Percentiles rank a stretch among this genome's conserved stretches.
Conservation (phyloP, 768 basidiomycete species). For the Leucocoprinus leucothites region DNA sequence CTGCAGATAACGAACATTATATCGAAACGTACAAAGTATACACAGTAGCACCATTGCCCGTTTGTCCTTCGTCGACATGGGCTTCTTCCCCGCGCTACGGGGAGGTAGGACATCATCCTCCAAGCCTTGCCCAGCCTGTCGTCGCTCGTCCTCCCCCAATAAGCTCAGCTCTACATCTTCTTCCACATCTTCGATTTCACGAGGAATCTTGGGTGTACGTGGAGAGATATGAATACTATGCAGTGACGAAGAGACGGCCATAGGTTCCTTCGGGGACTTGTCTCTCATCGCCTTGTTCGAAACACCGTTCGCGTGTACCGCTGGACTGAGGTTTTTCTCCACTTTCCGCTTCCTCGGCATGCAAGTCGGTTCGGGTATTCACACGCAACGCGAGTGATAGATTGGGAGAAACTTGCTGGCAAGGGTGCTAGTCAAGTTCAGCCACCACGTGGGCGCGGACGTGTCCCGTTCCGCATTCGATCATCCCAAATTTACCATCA, state of each 20-base stretch:
- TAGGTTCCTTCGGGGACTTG: conserved; percentile 35
- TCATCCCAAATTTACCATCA: not conserved
- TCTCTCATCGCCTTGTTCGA: conserved; percentile 38
- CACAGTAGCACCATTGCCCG: conserved; percentile 81
- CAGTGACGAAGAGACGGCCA: conserved; percentile 56
- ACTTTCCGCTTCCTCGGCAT: conserved; percentile 9
- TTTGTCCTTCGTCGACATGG: conserved; percentile 74
- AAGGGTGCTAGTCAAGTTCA: conserved; percentile 3
- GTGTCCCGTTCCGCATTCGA: not conserved
- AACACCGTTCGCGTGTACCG: conserved; percentile 1
- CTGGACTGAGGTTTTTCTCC: conserved; percentile 3
- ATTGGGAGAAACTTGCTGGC: not conserved
- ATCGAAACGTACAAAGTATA: conserved; percentile 69
- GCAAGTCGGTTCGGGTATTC: not conserved
- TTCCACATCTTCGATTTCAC: conserved; percentile 31
- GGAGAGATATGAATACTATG: conserved; percentile 58
- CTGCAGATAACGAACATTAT: conserved; percentile 4
- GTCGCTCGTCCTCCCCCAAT: conserved; percentile 54
- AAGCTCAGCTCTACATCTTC: conserved; percentile 62
- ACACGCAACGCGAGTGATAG: not conserved
- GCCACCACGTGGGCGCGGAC: conserved; percentile 10
- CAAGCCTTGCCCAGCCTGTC: conserved; percentile 40
- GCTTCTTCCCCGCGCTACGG: conserved; percentile 28
- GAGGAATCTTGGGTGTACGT: conserved; percentile 42
- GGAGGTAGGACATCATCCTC: conserved; percentile 34